Conservation (phyloP, 805 yeast species). For the Saccharomyces jurei region DNA sequence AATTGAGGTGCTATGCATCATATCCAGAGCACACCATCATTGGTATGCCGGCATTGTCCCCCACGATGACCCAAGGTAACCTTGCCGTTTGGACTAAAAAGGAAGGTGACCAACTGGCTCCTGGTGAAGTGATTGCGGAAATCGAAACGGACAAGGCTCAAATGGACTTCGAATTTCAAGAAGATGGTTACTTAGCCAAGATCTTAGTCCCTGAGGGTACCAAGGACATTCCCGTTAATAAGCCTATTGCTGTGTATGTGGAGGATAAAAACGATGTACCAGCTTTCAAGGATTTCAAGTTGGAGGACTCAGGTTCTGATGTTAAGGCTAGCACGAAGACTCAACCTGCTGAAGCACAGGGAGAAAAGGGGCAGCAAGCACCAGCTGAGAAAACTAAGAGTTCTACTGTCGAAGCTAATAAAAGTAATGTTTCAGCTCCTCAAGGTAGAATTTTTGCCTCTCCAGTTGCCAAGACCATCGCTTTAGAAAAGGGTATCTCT, state of each 20-base stretch:
- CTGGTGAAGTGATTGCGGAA: constrained; percentile 95
- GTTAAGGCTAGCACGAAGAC: constrained; percentile 22
- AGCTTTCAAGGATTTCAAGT: constrained; percentile 83
- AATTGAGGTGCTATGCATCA: constrained; percentile 32
- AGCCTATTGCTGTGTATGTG: constrained; percentile 94
- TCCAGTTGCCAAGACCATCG: constrained; percentile 88
- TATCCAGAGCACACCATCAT: constrained; percentile 83
- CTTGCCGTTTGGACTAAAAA: constrained; percentile 83
- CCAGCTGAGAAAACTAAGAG: constrained; percentile 17
- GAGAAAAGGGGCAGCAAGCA: constrained; percentile 13
- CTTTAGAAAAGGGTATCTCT: constrained; percentile 84
- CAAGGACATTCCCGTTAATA: constrained; percentile 85
- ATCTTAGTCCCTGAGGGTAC: constrained; percentile 76
- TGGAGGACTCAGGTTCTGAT: constrained; percentile 54
- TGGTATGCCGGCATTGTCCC: constrained; percentile 98
- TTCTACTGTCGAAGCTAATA: constrained; percentile 22
- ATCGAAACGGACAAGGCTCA: constrained; percentile 96
- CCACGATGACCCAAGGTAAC: constrained; percentile 97
- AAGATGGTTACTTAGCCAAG: constrained; percentile 88
- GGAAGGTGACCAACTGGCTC: constrained; percentile 78
- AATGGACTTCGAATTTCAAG: constrained; percentile 98
- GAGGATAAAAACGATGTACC: constrained; percentile 77
- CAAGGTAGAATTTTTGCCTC: constrained; percentile 81
- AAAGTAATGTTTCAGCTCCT: constrained; percentile 31
- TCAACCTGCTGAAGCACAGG: constrained; percentile 30